Evolutionary conservation across 2,329 filamentous ascomycete species (phyloP).

Genomic region (Aspergillus costaricaensis): DNA sequence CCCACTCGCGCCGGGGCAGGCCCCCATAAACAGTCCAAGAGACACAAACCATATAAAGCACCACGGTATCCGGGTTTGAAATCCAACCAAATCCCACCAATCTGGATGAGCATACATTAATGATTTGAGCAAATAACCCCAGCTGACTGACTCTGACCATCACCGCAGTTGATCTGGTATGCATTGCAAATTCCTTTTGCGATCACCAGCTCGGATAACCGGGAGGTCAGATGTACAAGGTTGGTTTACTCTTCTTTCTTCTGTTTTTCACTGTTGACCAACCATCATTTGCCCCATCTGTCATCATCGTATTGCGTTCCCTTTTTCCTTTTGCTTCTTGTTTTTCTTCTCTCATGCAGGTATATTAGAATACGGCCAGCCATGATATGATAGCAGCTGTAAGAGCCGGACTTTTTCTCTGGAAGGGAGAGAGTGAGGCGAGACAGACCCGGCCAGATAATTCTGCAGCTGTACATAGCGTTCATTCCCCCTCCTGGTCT

Average conservation of each 20-base stretch:
- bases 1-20: slow-evolving; percentile 31
- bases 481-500: slow-evolving; percentile 1
- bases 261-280: neutral
- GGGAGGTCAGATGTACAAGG: slow-evolving; percentile 33
- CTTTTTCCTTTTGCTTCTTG: slow-evolving; percentile 1
- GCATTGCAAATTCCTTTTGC: neutral
- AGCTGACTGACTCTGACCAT: slow-evolving; percentile 31
- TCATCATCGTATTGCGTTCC: slow-evolving; percentile 1
- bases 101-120: slow-evolving; percentile 21
- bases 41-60: slow-evolving; percentile 7
- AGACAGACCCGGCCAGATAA: slow-evolving; percentile 10
- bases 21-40: slow-evolving; percentile 27
- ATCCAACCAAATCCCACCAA: neutral
- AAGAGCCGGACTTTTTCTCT: neutral
- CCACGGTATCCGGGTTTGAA: slow-evolving; percentile 5
- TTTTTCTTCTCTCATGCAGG: neutral
- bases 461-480: slow-evolving; percentile 26
- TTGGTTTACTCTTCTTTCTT: slow-evolving; percentile 34
- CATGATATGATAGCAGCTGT: slow-evolving; percentile 8
- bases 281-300: no score
- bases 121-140: slow-evolving; percentile 16
- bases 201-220: slow-evolving; percentile 1
- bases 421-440: neutral
- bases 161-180: slow-evolving; percentile 20
- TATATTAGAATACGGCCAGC: slow-evolving; percentile 6